phyloP scores from a whole-genome alignment of 1,284 basidiomycete genomes.

The Apiotrichum mycotoxinovorans region DNA sequence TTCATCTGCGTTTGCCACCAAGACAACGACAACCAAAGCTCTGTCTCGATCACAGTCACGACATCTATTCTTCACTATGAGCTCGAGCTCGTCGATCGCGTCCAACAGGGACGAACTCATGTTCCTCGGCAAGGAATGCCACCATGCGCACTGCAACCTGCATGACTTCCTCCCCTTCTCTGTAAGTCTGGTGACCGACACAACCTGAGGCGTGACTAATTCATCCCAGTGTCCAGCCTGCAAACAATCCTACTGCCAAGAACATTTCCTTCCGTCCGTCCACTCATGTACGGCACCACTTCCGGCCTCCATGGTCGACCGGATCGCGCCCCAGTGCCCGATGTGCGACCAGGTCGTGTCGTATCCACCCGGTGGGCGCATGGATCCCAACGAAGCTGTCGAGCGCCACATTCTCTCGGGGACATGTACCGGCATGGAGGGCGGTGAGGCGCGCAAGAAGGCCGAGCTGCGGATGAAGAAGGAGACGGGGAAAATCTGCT shows the following conservation, averaged over 20 bases:
- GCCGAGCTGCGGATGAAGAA: conserved; percentile 37
- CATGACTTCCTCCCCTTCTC: conserved; percentile 49
- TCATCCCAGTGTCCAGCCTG: conserved; percentile 41
- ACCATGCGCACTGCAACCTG: conserved; percentile 46
- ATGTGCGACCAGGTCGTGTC: conserved; percentile 44
- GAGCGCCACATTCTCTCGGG: conserved; percentile 45
- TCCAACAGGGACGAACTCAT: conserved; percentile 37
- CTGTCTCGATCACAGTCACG: neutral
- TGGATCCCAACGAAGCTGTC: conserved; percentile 45
- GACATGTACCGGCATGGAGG: conserved; percentile 39
- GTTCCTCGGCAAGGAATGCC: conserved; percentile 47
- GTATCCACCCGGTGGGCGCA: conserved; percentile 20
- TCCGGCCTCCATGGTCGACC: conserved; percentile 44
- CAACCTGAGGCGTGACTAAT: no score
- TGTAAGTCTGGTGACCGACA: conserved; percentile 25
- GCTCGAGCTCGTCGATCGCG: conserved; percentile 11
- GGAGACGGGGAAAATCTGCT: conserved; percentile 47
- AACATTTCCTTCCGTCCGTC: conserved; percentile 45
- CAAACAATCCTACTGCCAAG: conserved; percentile 45
- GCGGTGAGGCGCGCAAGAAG: conserved; percentile 41
- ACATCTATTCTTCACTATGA: conserved; percentile 8
- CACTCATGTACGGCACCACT: conserved; percentile 45
- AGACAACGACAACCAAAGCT: neutral
- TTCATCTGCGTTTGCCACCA: neutral
- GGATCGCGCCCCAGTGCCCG: conserved; percentile 48